phyloP scores from a whole-genome alignment of 805 yeast species.

The Cyberlindnera meyerae region DNA sequence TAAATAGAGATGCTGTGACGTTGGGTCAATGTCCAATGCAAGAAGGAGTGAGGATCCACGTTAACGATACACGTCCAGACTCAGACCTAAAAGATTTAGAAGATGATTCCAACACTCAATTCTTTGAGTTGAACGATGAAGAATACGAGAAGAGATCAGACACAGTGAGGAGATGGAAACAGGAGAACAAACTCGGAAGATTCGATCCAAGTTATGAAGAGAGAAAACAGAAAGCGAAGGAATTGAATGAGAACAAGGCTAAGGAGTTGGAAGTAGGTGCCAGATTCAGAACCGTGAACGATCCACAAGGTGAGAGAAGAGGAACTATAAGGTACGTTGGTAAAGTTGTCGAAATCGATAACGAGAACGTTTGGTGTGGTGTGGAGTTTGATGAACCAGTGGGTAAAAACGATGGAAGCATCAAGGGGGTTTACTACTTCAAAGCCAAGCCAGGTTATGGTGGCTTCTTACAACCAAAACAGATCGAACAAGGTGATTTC shows the following conservation, averaged over 20 bases:
- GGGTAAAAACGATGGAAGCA: slow-evolving; percentile 80
- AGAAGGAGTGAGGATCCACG: slow-evolving; percentile 32
- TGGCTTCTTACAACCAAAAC: slow-evolving; percentile 67
- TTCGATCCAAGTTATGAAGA: slow-evolving; percentile 50
- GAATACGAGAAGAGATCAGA: slow-evolving; percentile 57
- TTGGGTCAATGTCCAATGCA: neutral
- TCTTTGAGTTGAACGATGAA: slow-evolving; percentile 45
- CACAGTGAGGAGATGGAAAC: slow-evolving; percentile 77
- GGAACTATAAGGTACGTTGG: slow-evolving; percentile 77
- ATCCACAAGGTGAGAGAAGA: slow-evolving; percentile 46
- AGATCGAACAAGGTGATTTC: slow-evolving; percentile 66
- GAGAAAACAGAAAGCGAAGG: slow-evolving; percentile 25
- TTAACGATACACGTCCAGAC: slow-evolving; percentile 50
- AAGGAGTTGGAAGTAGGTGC: slow-evolving; percentile 39
- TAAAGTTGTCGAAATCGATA: slow-evolving; percentile 52
- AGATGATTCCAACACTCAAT: slow-evolving; percentile 32
- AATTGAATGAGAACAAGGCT: slow-evolving; percentile 29
- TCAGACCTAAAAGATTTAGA: slow-evolving; percentile 43
- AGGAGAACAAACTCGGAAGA: slow-evolving; percentile 61
- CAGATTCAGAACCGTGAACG: slow-evolving; percentile 49
- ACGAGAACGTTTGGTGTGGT: slow-evolving; percentile 68
- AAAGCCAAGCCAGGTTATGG: slow-evolving; percentile 57
- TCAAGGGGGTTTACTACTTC: slow-evolving; percentile 59
- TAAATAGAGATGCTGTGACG: neutral
- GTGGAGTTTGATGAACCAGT: slow-evolving; percentile 79